Base-by-base conservation (phyloP, 257 asterid species). In the Nicotiana tabacum region DNA sequence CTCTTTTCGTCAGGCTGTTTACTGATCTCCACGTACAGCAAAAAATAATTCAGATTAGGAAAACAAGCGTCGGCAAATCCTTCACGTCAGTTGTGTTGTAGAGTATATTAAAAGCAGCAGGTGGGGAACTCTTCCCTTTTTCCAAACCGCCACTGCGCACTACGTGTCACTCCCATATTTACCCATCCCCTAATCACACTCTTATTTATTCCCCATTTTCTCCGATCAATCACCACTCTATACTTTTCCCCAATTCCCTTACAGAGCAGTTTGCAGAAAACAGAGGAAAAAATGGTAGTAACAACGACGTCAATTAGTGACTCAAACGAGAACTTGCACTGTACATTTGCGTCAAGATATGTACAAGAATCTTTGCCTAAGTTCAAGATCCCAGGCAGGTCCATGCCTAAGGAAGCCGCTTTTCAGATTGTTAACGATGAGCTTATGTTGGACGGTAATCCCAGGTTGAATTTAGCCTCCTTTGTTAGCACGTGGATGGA, bases 401-500 rank as follows among this genome's bases (percentile, higher is more conserved):
- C 91, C 58, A 92, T 91, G 93, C 95, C 97, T 0, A 93, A 91
- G 82, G 98, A 93, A 0, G 98, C 94, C 39, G 98, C 97, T 29
- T 92, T 85, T 69, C 97, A 93, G 86, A 85, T 88, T 18, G 94
- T 93, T 77, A 93, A 85, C 61, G 98, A 93, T 27, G 94, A 93
- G 82, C 77, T 92, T 89, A 90, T 92, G 97, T 84, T 93, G 79
- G 98, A 93, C 4, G 97, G 95, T 3, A 93, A 93, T 61, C 98
- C 97, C 0, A 90, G 97, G 33, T 90, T 93, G 57, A 93, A 92
- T 72, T 21, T 93, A 83, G 98, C 98, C 2, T 93, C 98, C 1
- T 93, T 92, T 77, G 97, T 93, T 17, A 93, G 93, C 18, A 93
- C 97, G 0, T 93, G 94, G 97, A 93, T 93, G 97, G 97, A 93